These are phyloP conservation scores for Aspergillus kassunensis DNA, from an alignment of 495 filamentous ascomycete species.

Conservation along the genomic window DNA sequence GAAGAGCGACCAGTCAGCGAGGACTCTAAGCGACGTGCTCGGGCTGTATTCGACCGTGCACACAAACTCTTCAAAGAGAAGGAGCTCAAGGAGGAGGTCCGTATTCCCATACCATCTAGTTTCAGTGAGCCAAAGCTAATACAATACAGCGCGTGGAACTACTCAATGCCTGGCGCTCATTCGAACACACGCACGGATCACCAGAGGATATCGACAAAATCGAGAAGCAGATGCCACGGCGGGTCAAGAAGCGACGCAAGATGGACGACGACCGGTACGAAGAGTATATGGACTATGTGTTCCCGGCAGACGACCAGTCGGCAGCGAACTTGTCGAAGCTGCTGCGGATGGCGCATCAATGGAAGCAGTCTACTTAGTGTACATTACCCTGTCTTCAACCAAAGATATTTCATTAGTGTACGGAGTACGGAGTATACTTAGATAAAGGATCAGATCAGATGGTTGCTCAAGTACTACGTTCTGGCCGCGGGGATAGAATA, in stretches of 20 bases:
- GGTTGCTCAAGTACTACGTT: too few species aligned
- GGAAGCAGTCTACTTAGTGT: conserved; percentile 63
- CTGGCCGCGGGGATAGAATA: too few species aligned
- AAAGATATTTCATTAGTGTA: too few species aligned
- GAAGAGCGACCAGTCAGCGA: conserved; percentile 72
- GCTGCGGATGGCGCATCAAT: conserved; percentile 77
- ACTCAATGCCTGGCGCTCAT: conserved; percentile 85
- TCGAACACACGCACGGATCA: conserved; percentile 80
- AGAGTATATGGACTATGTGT: conserved; percentile 96
- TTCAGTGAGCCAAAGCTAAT: conserved; percentile 23
- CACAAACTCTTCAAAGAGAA: conserved; percentile 87
- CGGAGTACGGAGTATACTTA: too few species aligned
- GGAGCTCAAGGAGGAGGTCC: conserved; percentile 86
- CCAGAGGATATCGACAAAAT: conserved; percentile 77
- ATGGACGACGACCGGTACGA: conserved; percentile 93
- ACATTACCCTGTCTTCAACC: background rate
- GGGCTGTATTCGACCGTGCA: conserved; percentile 80
- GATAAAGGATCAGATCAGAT: too few species aligned
- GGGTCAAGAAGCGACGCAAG: conserved; percentile 90
- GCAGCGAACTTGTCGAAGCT: conserved; percentile 79
- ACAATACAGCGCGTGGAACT: conserved; percentile 65
- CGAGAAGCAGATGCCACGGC: conserved; percentile 87
- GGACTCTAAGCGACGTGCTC: conserved; percentile 73
- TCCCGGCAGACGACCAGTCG: conserved; percentile 92
- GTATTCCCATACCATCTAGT: conserved; percentile 1